These are phyloP conservation scores for Ceratobasidium sp. DNA, from an alignment of 1,284 basidiomycete genomes.

Conservation along the genomic window DNA sequence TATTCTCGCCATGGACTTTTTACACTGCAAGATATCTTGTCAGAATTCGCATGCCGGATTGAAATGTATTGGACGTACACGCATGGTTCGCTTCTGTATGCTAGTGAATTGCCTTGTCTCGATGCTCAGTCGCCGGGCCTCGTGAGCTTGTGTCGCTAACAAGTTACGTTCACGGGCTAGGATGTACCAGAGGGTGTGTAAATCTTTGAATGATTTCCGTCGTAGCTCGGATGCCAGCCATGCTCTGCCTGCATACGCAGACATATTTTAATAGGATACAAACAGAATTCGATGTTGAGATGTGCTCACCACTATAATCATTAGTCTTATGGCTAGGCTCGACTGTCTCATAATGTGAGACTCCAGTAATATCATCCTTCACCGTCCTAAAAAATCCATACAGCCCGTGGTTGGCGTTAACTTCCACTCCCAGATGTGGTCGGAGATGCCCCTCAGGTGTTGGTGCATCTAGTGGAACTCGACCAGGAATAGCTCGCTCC, in stretches of 20 bases:
- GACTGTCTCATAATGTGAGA: slow-evolving; percentile 63
- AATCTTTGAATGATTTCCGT: slow-evolving; percentile 89
- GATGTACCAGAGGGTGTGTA: slow-evolving; percentile 95
- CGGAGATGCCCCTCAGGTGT: slow-evolving; percentile 25
- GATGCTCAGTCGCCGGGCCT: slow-evolving; percentile 73
- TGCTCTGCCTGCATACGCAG: slow-evolving; percentile 71
- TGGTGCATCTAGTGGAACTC: slow-evolving; percentile 12
- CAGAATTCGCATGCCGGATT: slow-evolving; percentile 37
- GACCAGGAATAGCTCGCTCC: slow-evolving; percentile 29
- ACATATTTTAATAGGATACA: slow-evolving; percentile 36
- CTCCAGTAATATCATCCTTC: slow-evolving; percentile 57
- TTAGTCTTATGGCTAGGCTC: slow-evolving; percentile 59
- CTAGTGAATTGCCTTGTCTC: slow-evolving; percentile 49
- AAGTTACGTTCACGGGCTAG: slow-evolving; percentile 89
- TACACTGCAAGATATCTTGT: slow-evolving; percentile 68
- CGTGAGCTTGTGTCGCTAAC: slow-evolving; percentile 87
- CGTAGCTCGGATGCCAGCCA: slow-evolving; percentile 90
- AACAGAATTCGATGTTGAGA: slow-evolving; percentile 24
- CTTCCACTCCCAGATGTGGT: slow-evolving; percentile 53
- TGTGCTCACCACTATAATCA: slow-evolving; percentile 59
- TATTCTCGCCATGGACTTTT: slow-evolving; percentile 97
- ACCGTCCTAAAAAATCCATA: slow-evolving; percentile 77
- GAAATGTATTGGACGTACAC: slow-evolving; percentile 51
- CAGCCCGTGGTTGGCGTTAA: slow-evolving; percentile 74
- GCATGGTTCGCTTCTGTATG: slow-evolving; percentile 42